Evolutionary conservation across 306 rosid species (phyloP), one percentile per base, ranked within the genome.

Genomic region (Trifolium pratense): DNA sequence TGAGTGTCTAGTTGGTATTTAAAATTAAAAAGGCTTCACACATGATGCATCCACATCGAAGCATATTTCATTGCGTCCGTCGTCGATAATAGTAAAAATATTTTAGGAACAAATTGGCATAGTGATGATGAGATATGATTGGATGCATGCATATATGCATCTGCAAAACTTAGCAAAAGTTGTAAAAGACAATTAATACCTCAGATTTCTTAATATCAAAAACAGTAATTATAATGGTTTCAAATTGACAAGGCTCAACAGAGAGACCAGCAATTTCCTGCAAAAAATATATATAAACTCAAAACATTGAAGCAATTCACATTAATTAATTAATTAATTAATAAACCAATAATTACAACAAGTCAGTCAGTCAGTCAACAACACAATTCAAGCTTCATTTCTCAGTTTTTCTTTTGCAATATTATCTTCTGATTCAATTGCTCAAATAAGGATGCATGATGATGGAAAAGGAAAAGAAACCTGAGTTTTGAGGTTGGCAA

Each of bases 231-330:
- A 84, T 11, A 69, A 91, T 84, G 21, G 66, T 82, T 85, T 93
- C 97, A n/a, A 78, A 89, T 67, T 89, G 92, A 82, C 82, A 87
- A 37, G 92, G 97, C 77, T 93, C 97, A 15, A 75, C 94, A 36
- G 94, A 82, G 70, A 93, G 89, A 64, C 80, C 85, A 10, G 96
- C 89, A 71, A 91, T 76, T 83, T 93, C 98, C 92, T 93, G 86
- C 64, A 77, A 83, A 7, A 16, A 32, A 34, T 3, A 63, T 21
- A 31, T 16, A 55, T 48, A 61, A 61, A 58, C 2, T 7, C 18
- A 63, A 23, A 25, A n/a, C 57, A n/a, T 18, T 42, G 18, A 40
- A 55, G 2, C 32, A 64, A 23, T 12, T 62, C 11, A 26, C n/a
- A n/a, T n/a, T n/a, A n/a, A n/a, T n/a, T n/a, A n/a, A n/a, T n/a